phyloP scores from a whole-genome alignment of 352 stramenopile genomes.

The Pythium vanterpoolii region DNA sequence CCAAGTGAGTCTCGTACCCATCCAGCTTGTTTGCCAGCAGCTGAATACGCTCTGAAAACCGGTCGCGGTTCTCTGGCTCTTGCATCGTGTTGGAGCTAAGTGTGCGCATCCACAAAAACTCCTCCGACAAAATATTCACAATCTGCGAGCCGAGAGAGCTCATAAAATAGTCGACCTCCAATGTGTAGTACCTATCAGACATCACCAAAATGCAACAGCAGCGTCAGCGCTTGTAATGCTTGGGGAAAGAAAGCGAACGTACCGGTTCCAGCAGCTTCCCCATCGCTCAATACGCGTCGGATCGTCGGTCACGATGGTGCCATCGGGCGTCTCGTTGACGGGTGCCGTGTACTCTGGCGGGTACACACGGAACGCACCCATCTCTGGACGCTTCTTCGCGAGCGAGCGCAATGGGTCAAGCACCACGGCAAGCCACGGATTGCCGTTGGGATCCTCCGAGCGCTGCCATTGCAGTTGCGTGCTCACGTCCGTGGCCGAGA shows the following conservation, averaged over 20 bases:
- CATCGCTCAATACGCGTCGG: slow-evolving; percentile 93
- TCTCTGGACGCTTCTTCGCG: slow-evolving; percentile 90
- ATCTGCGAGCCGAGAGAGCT: slow-evolving; percentile 88
- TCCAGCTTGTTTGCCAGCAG: slow-evolving; percentile 83
- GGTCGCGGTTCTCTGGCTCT: slow-evolving; percentile 86
- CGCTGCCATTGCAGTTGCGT: slow-evolving; percentile 98
- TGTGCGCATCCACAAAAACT: slow-evolving; percentile 92
- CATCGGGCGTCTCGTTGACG: slow-evolving; percentile 95
- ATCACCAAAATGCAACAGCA: not conserved
- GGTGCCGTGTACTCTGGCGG: slow-evolving; percentile 94
- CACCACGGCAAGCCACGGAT: slow-evolving; percentile 98
- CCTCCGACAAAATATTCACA: slow-evolving; percentile 90
- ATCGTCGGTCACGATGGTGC: slow-evolving; percentile 92
- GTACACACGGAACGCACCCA: slow-evolving; percentile 98
- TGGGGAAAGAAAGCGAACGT: not conserved
- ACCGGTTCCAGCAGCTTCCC: slow-evolving; percentile 94
- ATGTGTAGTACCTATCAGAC: slow-evolving; percentile 85
- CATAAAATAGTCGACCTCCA: slow-evolving; percentile 98
- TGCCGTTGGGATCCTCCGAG: slow-evolving; percentile 93
- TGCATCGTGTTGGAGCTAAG: slow-evolving; percentile 89
- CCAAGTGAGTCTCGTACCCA: slow-evolving; percentile 60
- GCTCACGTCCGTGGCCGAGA: slow-evolving; percentile 96
- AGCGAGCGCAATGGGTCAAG: slow-evolving; percentile 96
- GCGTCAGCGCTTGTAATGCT: not conserved
- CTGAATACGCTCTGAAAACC: slow-evolving; percentile 88